These are phyloP conservation scores for Diaporthe sp. DNA, from an alignment of 2,329 filamentous ascomycete genomes.

Conservation along the genomic window DNA sequence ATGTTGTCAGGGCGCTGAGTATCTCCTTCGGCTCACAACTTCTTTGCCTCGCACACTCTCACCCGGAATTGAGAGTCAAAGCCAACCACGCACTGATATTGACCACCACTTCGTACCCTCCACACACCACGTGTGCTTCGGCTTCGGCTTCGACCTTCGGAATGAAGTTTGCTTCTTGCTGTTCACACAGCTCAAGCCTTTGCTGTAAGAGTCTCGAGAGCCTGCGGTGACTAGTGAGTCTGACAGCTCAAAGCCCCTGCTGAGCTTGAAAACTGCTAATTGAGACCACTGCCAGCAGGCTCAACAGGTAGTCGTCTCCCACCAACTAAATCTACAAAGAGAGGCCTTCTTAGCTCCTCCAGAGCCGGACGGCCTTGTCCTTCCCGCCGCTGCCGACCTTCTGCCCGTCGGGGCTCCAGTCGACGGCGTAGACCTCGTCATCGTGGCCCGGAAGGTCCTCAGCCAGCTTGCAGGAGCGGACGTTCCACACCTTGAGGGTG, in stretches of 20 bases:
- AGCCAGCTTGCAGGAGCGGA: slow-evolving; percentile 84
- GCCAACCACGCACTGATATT: background rate
- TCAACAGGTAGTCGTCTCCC: background rate
- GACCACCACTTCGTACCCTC: background rate
- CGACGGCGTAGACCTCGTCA: slow-evolving; percentile 93
- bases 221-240: background rate
- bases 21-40: background rate
- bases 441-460: slow-evolving; percentile 88
- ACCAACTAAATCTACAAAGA: background rate
- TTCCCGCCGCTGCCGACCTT: slow-evolving; percentile 93
- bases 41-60: background rate
- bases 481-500: slow-evolving; percentile 95
- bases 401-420: slow-evolving; percentile 94
- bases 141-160: background rate
- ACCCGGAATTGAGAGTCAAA: background rate
- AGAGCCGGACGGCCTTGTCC: slow-evolving; percentile 83
- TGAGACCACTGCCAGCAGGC: background rate
- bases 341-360: slow-evolving; percentile 67
- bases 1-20: background rate
- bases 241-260: background rate
- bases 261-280: background rate
- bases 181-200: background rate
- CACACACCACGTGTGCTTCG: background rate
- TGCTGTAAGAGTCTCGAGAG: background rate
- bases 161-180: background rate